A percentile compares a stretch with the other conserved stretches of the same genome.
phyloP scores from a whole-genome alignment of 2,329 filamentous ascomycete species.

The Diaporthe vexans region DNA sequence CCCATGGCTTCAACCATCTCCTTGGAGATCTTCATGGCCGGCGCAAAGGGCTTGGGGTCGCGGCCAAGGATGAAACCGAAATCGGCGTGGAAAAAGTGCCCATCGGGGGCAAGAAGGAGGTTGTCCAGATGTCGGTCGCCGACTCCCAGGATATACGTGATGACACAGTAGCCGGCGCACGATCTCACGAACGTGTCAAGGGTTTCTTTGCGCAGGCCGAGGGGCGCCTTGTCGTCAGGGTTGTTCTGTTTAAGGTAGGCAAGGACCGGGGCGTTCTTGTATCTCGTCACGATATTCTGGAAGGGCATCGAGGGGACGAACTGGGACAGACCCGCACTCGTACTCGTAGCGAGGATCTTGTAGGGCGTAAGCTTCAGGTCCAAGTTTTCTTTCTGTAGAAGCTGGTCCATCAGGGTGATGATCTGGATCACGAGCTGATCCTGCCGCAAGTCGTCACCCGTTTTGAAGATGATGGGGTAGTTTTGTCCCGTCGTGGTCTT shows the following conservation, averaged over 20 bases:
- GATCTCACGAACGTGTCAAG: constrained; percentile 97
- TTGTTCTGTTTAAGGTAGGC: constrained; percentile 92
- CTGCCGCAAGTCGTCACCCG: constrained; percentile 94
- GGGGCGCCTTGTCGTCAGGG: constrained; percentile 83
- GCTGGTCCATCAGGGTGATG: constrained; percentile 96
- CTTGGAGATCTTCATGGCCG: constrained; percentile 95
- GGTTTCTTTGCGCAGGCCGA: constrained; percentile 90
- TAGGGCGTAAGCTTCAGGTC: constrained; percentile 96
- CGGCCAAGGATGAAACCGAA: constrained; percentile 98
- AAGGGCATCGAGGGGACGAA: constrained; percentile 91
- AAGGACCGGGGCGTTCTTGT: constrained; percentile 76
- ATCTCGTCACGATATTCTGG: constrained; percentile 86
- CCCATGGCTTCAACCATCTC: constrained; percentile 99
- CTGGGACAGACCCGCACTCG: constrained; percentile 90
- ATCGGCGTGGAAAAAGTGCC: constrained; percentile 97
- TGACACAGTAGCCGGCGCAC: constrained; percentile 97
- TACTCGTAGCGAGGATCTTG: constrained; percentile 93
- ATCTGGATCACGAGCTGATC: constrained; percentile 98
- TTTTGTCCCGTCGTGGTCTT: constrained; percentile 81
- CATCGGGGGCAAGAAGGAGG: constrained; percentile 88
- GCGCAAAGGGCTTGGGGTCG: constrained; percentile 97
- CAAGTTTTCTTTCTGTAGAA: constrained; percentile 95
- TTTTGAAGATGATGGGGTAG: constrained; percentile 97
- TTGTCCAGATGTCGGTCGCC: constrained; percentile 97
- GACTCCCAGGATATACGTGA: constrained; percentile 96